Percentiles rank a stretch among this genome's conserved stretches.
Conservation (phyloP, 2,329 filamentous ascomycete genomes). For the Tolypocladium tropicale region DNA sequence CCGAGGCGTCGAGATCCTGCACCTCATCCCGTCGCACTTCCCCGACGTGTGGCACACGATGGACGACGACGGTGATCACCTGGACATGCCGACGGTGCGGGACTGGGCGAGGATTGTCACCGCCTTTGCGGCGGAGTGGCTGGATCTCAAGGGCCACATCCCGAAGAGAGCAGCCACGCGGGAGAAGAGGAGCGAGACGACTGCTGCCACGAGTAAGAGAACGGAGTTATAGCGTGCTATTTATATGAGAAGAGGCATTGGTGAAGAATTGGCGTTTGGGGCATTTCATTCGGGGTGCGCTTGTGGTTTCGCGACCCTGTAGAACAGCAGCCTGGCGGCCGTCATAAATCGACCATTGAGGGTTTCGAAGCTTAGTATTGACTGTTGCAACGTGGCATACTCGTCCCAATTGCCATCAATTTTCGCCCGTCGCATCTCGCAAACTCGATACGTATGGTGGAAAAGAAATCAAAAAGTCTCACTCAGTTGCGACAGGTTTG, state of each 20-base stretch:
- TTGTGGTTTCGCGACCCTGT: not conserved
- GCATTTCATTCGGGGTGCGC: not conserved
- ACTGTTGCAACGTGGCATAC: not conserved
- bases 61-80: constrained; percentile 71
- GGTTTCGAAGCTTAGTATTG: not conserved
- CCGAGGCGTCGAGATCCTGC: constrained; percentile 77
- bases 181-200: constrained; percentile 15
- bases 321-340: not conserved
- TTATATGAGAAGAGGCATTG: not conserved
- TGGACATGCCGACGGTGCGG: constrained; percentile 68
- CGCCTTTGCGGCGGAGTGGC: constrained; percentile 83
- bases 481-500: too few relatives aligned
- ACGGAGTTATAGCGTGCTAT: constrained; percentile 17
- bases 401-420: not conserved
- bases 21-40: constrained; percentile 80
- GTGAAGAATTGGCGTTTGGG: not conserved
- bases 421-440: not conserved
- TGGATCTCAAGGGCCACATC: constrained; percentile 54
- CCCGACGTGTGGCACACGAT: constrained; percentile 80
- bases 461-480: too few relatives aligned
- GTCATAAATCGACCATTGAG: not conserved
- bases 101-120: constrained; percentile 84
- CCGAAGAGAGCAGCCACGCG: constrained; percentile 14
- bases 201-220: constrained; percentile 14
- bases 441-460: not conserved